These are phyloP conservation scores for Syzygium syzygioides DNA, from an alignment of 441 rosid genomes.

Conservation along the genomic window DNA sequence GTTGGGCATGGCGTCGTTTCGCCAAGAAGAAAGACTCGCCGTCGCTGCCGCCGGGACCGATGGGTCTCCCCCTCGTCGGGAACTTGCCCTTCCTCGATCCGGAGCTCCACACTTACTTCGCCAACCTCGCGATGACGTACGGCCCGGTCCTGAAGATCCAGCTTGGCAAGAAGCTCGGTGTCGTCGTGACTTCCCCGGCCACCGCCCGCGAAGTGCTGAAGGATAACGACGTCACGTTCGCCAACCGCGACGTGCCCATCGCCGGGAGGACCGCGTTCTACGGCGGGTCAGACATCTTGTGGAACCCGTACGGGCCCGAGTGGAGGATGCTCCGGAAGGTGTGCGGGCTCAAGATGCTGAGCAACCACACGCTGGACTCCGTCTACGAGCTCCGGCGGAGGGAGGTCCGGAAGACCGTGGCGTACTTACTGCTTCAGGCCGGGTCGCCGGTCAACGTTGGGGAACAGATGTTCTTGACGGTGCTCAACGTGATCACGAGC, in stretches of 20 bases:
- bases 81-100: conserved; percentile 28
- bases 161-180: conserved; percentile 20
- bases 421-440: neutral
- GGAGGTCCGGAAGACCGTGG: conserved; percentile 11
- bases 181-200: conserved; percentile 22
- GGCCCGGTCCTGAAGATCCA: conserved; percentile 31
- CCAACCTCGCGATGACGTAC: conserved; percentile 11
- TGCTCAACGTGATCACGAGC: conserved; percentile 18
- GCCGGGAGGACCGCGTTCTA: conserved; percentile 9
- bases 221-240: conserved; percentile 27
- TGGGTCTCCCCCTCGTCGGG: conserved; percentile 27
- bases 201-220: conserved; percentile 24
- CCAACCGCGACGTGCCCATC: conserved; percentile 21
- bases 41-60: conserved; percentile 26
- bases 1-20: neutral
- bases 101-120: conserved; percentile 20
- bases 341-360: conserved; percentile 29
- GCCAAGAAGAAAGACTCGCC: neutral
- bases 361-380: conserved; percentile 23
- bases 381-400: conserved; percentile 18
- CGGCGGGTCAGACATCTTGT: conserved; percentile 28
- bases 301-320: conserved; percentile 22
- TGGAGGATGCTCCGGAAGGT: conserved; percentile 25
- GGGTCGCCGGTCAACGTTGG: conserved; percentile 21
- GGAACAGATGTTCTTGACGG: conserved; percentile 15